Evolutionary conservation across 805 yeast genomes (phyloP), one percentile per base, ranked within the genome.

Genomic region (Candida suzukii): DNA sequence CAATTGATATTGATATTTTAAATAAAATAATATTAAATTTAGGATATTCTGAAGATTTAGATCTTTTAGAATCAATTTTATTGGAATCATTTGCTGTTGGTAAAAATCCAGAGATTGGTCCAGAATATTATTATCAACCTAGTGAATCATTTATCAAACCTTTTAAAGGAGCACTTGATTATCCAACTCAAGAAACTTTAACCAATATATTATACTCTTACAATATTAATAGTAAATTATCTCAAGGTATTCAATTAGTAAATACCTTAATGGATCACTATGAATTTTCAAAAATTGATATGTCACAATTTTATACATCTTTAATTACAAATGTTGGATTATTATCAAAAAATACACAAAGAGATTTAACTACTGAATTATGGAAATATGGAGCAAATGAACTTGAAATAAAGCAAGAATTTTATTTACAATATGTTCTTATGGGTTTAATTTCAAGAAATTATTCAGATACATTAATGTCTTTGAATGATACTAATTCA

Each of bases 171-270:
- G 9, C 29, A 8, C 13, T 26, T 12, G 13, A 8, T 26, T 54
- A 52, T 43, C 70, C 70, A 6, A 42, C 53, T 39, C 42, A 41
- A 21, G 35, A 42, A 10, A 42, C 49, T 3, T 47, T 65, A 21
- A 47, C 48, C 12, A 53, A 60, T 9, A 51, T 65, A 3, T 31
- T 64, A 1, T 45, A 53, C 13, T 51, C 66, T 0, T 63, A 57
- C 43, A 41, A 57, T 7, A 53, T 52, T 42, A 61, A 61, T 39
- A 50, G 52, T 25, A 51, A 58, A 16, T 42, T 61, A 10, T 25
- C 49, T 14, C 48, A 53, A 31, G 66, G 63, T n/a, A 35, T 64
- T 4, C 22, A 47, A 20, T 39, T 54, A 13, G 48, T 59, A 40
- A 49, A 52, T 33, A 37, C 44, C 11, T 43, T 63, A 18, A 44